phyloP scores from a whole-genome alignment of 768 basidiomycete genomes.

The Mycena floridula region DNA sequence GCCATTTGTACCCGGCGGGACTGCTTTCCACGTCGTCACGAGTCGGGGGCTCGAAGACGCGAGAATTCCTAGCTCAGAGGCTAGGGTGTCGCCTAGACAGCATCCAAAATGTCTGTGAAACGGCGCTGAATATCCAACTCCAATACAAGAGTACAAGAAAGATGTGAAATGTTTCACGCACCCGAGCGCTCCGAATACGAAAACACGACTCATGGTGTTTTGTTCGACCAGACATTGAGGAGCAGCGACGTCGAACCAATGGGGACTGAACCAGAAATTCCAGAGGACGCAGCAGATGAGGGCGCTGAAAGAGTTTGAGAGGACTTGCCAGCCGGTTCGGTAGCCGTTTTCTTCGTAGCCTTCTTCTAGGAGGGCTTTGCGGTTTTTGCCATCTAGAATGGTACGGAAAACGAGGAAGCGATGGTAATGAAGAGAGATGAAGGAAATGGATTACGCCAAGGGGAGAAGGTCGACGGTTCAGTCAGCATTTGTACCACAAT shows the following conservation, averaged over 20 bases:
- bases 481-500: neutral
- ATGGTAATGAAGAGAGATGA: neutral
- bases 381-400: constrained; percentile 57
- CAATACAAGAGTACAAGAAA: too few species aligned
- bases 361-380: constrained; percentile 73
- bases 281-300: constrained; percentile 54
- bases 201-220: constrained; percentile 38
- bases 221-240: constrained; percentile 11
- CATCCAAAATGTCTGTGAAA: constrained; percentile 75
- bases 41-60: constrained; percentile 63
- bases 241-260: too few species aligned
- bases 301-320: constrained; percentile 73
- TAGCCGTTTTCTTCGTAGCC: constrained; percentile 73
- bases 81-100: constrained; percentile 88
- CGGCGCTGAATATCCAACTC: too few species aligned
- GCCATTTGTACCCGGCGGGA: constrained; percentile 91
- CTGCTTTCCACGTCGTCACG: constrained; percentile 67
- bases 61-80: constrained; percentile 89
- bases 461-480: neutral
- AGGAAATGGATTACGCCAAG: too few species aligned
- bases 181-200: constrained; percentile 66
- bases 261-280: too few species aligned
- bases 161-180: constrained; percentile 22
- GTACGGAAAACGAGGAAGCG: neutral
- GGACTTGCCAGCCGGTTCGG: constrained; percentile 73